Conservation (phyloP, 169 alveolate genomes). For the Neospora caninum region DNA sequence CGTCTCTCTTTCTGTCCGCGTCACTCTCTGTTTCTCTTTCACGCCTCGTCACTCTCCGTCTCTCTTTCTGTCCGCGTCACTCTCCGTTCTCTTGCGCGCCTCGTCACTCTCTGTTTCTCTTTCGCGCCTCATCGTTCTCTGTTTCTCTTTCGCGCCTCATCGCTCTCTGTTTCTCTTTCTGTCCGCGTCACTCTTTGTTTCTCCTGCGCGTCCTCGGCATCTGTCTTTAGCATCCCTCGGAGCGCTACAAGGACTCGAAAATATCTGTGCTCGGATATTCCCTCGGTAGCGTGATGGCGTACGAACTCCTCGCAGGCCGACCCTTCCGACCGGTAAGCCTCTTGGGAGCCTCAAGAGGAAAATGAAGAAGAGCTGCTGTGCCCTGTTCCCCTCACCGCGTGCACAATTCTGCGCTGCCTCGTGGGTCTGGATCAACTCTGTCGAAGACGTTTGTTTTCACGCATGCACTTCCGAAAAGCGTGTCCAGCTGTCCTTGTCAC, state of each 20-base stretch:
- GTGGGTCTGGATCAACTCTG: too few relatives aligned
- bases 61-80: background rate
- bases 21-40: too few relatives aligned
- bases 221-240: conserved; percentile 66
- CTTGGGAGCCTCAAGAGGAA: too few relatives aligned
- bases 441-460: too few relatives aligned
- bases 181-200: background rate
- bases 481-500: too few relatives aligned
- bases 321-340: conserved; percentile 66
- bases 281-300: conserved; percentile 75
- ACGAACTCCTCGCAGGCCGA: conserved; percentile 73
- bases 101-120: background rate
- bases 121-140: background rate
- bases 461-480: too few relatives aligned
- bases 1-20: background rate
- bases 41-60: background rate
- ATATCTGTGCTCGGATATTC: conserved; percentile 74
- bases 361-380: too few relatives aligned
- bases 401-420: too few relatives aligned
- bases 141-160: too few relatives aligned
- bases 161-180: background rate
- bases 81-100: background rate
- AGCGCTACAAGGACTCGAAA: conserved; percentile 60
- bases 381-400: too few relatives aligned
- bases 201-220: background rate